A percentile compares a stretch with the other conserved stretches of the same genome.
These are phyloP conservation scores for Mrakia blollopis DNA, from an alignment of 768 basidiomycete genomes.

Conservation along the genomic window DNA sequence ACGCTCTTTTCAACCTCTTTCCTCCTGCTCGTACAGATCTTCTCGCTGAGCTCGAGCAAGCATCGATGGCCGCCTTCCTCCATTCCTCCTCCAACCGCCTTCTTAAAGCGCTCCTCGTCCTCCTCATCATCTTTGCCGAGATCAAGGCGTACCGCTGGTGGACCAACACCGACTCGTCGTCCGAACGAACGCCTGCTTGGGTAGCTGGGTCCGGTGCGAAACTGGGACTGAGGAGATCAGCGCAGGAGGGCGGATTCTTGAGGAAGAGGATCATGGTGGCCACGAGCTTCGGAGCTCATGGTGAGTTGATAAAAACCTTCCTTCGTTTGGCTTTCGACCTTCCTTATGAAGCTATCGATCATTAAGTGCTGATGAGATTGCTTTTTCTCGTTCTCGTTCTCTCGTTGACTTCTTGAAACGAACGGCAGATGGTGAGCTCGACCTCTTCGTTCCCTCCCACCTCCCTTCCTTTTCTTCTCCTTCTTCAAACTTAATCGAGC, in stretches of 20 bases:
- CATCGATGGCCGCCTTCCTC: conserved; percentile 8
- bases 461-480: neutral
- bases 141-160: neutral
- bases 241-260: neutral
- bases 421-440: too few species aligned
- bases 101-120: neutral
- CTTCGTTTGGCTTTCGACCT: neutral
- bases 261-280: neutral
- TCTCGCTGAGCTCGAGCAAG: neutral
- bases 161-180: neutral
- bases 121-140: neutral
- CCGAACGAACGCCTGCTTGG: neutral
- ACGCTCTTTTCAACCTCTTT: neutral
- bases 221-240: neutral
- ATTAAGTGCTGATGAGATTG: too few species aligned
- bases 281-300: conserved; percentile 16
- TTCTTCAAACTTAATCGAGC: neutral
- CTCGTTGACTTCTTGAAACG: too few species aligned
- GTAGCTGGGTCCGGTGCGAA: neutral
- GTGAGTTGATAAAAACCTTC: neutral
- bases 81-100: neutral
- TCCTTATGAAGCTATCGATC: neutral
- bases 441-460: neutral
- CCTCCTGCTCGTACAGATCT: neutral
- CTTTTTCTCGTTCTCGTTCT: too few species aligned